Evolutionary conservation across 371 early-diverging fungal genomes (phyloP).

Genomic region (Zopfochytrium polystomum): DNA sequence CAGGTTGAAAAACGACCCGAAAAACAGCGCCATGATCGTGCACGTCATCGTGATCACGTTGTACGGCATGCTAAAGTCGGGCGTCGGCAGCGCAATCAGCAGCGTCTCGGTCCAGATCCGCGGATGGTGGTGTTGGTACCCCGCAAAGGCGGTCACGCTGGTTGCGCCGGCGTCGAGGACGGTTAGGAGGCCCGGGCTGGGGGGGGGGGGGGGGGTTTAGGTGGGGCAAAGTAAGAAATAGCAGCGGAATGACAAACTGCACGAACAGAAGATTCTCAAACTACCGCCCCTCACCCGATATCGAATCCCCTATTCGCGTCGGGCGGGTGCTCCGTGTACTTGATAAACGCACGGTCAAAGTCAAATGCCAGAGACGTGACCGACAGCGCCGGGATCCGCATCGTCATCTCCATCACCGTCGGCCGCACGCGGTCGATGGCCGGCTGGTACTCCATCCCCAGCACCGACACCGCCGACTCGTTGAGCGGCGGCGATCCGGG

Average conservation of each 20-base stretch:
- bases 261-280: too few relatives aligned
- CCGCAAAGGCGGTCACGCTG: constrained; percentile 25
- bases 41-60: constrained; percentile 96
- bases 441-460: constrained; percentile 32
- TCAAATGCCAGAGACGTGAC: constrained; percentile 64
- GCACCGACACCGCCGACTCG: too few relatives aligned
- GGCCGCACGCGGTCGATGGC: constrained; percentile 66
- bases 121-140: background rate
- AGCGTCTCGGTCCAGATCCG: constrained; percentile 76
- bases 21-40: constrained; percentile 90
- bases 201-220: too few relatives aligned
- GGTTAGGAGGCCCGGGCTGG: constrained; percentile 32
- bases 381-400: constrained; percentile 67
- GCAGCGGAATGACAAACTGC: too few relatives aligned
- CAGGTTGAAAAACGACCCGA: constrained; percentile 88
- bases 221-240: too few relatives aligned
- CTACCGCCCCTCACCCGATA: too few relatives aligned
- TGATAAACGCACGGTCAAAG: constrained; percentile 86
- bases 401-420: constrained; percentile 69
- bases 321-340: constrained; percentile 93
- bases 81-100: constrained; percentile 83
- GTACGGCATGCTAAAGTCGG: constrained; percentile 98
- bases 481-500: too few relatives aligned
- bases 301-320: constrained; percentile 96
- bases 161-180: constrained; percentile 16